Conservation (phyloP, 257 asterid species). For the Nyctanthes arbortristis region DNA sequence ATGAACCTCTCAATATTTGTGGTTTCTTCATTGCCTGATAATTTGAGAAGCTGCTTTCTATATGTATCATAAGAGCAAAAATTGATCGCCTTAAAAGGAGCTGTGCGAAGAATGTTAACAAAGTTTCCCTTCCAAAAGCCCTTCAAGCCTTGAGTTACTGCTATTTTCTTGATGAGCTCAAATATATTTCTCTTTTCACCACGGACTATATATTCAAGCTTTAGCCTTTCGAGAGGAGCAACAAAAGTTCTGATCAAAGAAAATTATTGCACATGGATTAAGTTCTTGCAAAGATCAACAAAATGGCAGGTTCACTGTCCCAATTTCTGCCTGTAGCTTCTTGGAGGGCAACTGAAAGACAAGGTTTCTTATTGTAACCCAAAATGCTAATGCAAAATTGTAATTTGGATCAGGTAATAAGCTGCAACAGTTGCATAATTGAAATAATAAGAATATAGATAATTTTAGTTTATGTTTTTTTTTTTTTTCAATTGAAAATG, state of each 20-base stretch:
- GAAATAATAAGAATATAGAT: neutral
- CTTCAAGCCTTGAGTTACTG: conserved; percentile 83
- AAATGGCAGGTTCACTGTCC: conserved; percentile 16
- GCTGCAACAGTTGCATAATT: neutral
- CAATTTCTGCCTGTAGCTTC: conserved; percentile 11
- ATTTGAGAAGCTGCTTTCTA: conserved; percentile 75
- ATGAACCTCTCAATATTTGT: conserved; percentile 74
- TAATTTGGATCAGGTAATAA: conserved; percentile 8
- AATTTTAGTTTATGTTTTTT: no score
- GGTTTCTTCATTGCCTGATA: conserved; percentile 80
- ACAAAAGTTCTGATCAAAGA: conserved; percentile 73
- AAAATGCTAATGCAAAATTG: neutral
- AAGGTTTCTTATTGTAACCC: no score
- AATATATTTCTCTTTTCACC: conserved; percentile 71
- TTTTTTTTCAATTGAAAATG: neutral
- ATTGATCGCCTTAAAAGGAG: conserved; percentile 97
- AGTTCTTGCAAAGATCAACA: conserved; percentile 6
- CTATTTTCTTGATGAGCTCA: conserved; percentile 70
- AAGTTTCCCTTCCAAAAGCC: conserved; percentile 99
- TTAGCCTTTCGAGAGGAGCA: conserved; percentile 97
- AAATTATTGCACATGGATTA: conserved; percentile 19
- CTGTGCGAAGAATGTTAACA: conserved; percentile 89
- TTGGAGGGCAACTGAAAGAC: neutral
- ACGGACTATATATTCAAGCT: conserved; percentile 90
- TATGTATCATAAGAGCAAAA: conserved; percentile 89